Conservation (phyloP, 768 basidiomycete species). For the Grammothele lineata region DNA sequence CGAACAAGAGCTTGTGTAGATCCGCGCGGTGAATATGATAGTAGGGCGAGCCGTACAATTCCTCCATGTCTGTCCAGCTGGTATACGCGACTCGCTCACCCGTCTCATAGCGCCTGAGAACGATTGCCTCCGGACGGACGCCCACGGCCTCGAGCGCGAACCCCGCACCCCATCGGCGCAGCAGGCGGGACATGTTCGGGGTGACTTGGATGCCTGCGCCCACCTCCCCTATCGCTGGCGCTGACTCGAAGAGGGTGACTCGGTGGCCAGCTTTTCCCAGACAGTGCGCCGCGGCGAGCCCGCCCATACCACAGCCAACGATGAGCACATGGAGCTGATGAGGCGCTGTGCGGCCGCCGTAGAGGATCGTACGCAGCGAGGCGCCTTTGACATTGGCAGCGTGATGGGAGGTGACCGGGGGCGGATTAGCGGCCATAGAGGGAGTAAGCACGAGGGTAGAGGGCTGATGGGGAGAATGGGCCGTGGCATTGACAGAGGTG, state of each 20-base stretch:
- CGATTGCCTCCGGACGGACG: conserved; percentile 35
- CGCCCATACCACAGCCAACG: conserved; percentile 40
- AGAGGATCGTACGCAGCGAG: conserved; percentile 17
- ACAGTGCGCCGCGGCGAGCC: conserved; percentile 35
- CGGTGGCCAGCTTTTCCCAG: conserved; percentile 37
- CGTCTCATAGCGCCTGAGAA: conserved; percentile 32
- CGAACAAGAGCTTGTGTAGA: conserved; percentile 36
- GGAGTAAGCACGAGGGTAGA: too few relatives aligned
- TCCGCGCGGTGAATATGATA: conserved; percentile 41
- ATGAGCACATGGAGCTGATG: conserved; percentile 33
- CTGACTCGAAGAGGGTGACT: conserved; percentile 36
- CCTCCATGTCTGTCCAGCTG: conserved; percentile 29
- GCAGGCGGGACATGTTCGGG: conserved; percentile 35
- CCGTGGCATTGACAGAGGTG: too few relatives aligned
- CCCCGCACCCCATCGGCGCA: conserved; percentile 35
- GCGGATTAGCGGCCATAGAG: too few relatives aligned
- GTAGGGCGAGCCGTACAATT: conserved; percentile 35
- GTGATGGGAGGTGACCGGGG: conserved; percentile 1
- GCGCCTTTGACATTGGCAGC: conserved; percentile 16
- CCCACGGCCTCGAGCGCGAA: conserved; percentile 25
- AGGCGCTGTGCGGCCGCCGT: conserved; percentile 27
- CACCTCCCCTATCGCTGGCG: conserved; percentile 35
- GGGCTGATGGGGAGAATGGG: too few relatives aligned
- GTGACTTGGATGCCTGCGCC: conserved; percentile 41
- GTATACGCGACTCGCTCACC: conserved; percentile 37